Evolutionary conservation across 176 grass and related monocot species (phyloP), one percentile per base, ranked within the genome.

Genomic region (Avena eriantha): DNA sequence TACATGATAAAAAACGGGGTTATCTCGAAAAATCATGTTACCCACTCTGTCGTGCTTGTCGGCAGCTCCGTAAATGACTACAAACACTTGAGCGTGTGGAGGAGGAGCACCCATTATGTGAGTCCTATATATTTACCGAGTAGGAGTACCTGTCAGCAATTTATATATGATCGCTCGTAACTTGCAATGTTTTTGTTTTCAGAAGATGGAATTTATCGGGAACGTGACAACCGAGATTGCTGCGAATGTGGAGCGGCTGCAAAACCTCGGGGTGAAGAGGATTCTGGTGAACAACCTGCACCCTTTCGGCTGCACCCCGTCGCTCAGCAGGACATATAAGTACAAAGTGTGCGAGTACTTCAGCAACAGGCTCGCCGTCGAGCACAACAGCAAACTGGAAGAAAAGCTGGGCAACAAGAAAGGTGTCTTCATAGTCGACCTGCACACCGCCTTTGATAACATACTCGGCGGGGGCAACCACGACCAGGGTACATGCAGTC

Each of bases 301-400:
- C 4, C 90, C 90, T 10, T 11, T 91, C 1, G 81, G 77, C 23
- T 88, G 77, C 90, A 88, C 82, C 51, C 90, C 90, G 29, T 48
- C 31, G 36, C 34, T 8, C 0, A 19, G 51, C 41, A 61, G 78
- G 49, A 8, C 19, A 4, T 5, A 2, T 35, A 82, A 82, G 61
- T 85, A 86, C 86, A 73, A 82, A 8, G 8, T 1, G 0, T 88
- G 90, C 41, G 29, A 21, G 8, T 2, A 0, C 31, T 1, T 15
- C 1, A 47, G 10, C 31, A 73, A 83, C 61, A 35, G 24, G 24
- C 63, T 4, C 24, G 17, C 86, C 0, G 2, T 5, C 23, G 0
- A 24, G 4, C 86, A 88, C 73, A 78, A 59, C 49, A 3, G 1
- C 1, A 1, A 19, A 8, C 86, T 88, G 11, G 0, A 17, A 21